Evolutionary conservation across 2,329 filamentous ascomycete species (phyloP).

Genomic region (Ciborinia camelliae): DNA sequence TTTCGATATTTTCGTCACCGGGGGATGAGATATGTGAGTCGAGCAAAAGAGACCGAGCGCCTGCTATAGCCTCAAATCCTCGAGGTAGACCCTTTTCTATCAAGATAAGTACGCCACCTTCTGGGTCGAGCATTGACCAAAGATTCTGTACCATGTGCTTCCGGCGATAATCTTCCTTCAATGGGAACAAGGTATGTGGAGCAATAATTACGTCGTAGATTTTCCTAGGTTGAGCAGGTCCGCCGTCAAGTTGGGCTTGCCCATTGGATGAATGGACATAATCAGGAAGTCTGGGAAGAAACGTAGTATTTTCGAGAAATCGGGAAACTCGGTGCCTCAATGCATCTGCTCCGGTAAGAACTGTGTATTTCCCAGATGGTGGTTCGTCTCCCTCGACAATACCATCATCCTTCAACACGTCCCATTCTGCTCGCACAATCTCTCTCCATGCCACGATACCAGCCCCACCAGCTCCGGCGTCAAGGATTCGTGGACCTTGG

Average conservation of each 20-base stretch:
- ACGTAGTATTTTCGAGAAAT: constrained; percentile 84
- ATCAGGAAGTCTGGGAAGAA: constrained; percentile 87
- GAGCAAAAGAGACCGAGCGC: constrained; percentile 75
- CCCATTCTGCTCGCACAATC: constrained; percentile 77
- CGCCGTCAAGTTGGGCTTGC: constrained; percentile 57
- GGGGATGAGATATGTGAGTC: constrained; percentile 70
- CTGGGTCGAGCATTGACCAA: constrained; percentile 79
- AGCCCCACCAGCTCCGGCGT: constrained; percentile 71
- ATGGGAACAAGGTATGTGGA: constrained; percentile 73
- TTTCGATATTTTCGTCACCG: constrained; percentile 44
- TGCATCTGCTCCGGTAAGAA: constrained; percentile 71
- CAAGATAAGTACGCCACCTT: constrained; percentile 82
- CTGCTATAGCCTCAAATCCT: constrained; percentile 88
- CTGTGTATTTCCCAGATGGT: constrained; percentile 71
- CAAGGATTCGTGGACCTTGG: constrained; percentile 61
- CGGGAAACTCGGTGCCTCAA: constrained; percentile 72
- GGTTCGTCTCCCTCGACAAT: constrained; percentile 46
- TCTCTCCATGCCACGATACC: constrained; percentile 74
- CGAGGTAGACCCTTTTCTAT: constrained; percentile 88
- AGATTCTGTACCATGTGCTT: constrained; percentile 81
- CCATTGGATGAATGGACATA: constrained; percentile 66
- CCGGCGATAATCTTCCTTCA: constrained; percentile 72
- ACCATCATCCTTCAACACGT: constrained; percentile 56
- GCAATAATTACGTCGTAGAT: constrained; percentile 87
- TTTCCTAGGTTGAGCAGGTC: constrained; percentile 60